Conservation (phyloP, 2,329 filamentous ascomycete species). For the Xylariales sp. region DNA sequence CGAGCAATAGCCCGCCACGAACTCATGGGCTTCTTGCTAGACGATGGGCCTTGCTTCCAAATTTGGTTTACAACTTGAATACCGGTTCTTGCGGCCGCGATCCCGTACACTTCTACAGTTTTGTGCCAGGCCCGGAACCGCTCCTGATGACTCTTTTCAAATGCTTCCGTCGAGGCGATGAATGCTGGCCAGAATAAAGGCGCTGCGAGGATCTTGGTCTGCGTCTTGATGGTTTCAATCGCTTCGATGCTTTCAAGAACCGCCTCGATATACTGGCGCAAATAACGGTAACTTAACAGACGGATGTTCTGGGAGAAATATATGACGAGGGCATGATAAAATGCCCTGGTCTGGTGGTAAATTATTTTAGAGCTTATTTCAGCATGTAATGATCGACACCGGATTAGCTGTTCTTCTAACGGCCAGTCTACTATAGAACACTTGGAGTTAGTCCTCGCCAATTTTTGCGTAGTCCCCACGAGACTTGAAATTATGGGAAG, state of each 20-base stretch:
- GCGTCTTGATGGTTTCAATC: conserved; percentile 26
- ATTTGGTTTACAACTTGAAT: conserved; percentile 1
- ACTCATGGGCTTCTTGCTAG: background rate
- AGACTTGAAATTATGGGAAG: too few species aligned
- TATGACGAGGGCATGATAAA: conserved; percentile 77
- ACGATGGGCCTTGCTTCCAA: conserved; percentile 2
- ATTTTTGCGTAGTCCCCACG: too few species aligned
- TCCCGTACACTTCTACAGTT: background rate
- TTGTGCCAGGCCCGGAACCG: conserved; percentile 10
- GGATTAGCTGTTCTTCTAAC: conserved; percentile 7
- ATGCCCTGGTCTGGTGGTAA: conserved; percentile 62
- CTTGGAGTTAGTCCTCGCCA: too few species aligned
- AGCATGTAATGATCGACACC: background rate
- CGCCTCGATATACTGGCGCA: conserved; percentile 17
- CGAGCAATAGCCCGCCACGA: conserved; percentile 2
- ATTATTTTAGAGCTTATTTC: conserved; percentile 18
- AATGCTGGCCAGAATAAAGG: conserved; percentile 32
- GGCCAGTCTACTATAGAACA: conserved; percentile 16
- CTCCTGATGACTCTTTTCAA: conserved; percentile 43
- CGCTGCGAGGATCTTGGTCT: conserved; percentile 18
- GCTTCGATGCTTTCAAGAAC: conserved; percentile 30
- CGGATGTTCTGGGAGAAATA: conserved; percentile 70
- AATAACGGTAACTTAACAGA: conserved; percentile 16
- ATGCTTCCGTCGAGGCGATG: conserved; percentile 51
- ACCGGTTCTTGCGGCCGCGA: background rate